Evolutionary conservation across 495 filamentous ascomycete species (phyloP).

Genomic region (Baudoinia panamericana): DNA sequence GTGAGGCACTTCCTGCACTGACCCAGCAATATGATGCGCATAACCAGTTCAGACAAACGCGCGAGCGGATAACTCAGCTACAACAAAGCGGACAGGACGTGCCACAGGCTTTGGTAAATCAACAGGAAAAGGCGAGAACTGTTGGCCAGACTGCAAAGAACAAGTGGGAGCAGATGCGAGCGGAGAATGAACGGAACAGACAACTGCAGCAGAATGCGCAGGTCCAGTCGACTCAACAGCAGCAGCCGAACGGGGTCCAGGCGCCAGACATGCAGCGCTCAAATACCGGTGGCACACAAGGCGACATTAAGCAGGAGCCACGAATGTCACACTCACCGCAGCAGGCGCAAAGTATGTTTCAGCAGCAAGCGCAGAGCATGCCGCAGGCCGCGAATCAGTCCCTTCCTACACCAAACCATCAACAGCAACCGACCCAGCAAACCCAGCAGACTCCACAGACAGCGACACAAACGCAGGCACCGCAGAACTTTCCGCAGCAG

Average conservation of each 20-base stretch:
- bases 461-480: conserved; percentile 21
- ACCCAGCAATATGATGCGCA: too few relatives aligned
- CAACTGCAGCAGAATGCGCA: neutral
- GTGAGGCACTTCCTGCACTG: too few relatives aligned
- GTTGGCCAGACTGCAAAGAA: neutral
- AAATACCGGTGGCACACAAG: conserved; percentile 3
- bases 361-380: conserved; percentile 15
- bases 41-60: too few relatives aligned
- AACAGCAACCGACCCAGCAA: conserved; percentile 15
- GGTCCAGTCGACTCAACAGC: conserved; percentile 1
- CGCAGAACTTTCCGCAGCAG: conserved; percentile 16
- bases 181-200: conserved; percentile 5
- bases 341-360: conserved; percentile 7
- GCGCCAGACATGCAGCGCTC: conserved; percentile 2
- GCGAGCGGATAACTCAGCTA: neutral
- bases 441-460: conserved; percentile 15
- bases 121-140: conserved; percentile 1
- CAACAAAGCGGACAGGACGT: conserved; percentile 13
- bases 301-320: conserved; percentile 9
- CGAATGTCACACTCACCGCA: conserved; percentile 4
- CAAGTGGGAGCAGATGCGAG: conserved; percentile 1
- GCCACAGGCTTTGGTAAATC: conserved; percentile 1
- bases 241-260: neutral
- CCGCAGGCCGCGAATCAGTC: conserved; percentile 2
- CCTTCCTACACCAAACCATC: neutral